phyloP scores from a whole-genome alignment of 2,329 filamentous ascomycete genomes.

The Cordyceps cicadae region DNA sequence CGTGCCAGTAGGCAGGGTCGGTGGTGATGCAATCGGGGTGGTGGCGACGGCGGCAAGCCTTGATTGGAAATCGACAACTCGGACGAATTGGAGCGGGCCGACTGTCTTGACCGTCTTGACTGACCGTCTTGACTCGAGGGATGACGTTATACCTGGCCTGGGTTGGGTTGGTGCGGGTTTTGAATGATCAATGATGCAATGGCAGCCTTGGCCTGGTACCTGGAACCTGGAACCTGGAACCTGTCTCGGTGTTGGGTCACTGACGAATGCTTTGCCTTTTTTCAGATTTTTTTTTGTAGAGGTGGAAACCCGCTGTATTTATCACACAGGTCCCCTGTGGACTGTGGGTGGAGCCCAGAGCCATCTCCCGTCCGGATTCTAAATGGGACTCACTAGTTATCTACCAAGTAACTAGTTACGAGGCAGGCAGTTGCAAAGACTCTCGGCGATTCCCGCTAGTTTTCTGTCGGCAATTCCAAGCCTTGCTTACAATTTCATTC shows the following conservation, averaged over 20 bases:
- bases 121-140: too few species aligned
- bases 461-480: background rate
- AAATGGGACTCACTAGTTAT: too few species aligned
- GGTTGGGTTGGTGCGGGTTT: background rate
- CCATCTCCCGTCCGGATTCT: background rate
- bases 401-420: too few species aligned
- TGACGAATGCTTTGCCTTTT: background rate
- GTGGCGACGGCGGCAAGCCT: background rate
- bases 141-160: background rate
- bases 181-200: conserved; percentile 7
- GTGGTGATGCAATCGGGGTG: conserved; percentile 3
- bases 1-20: background rate
- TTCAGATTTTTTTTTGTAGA: background rate
- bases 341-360: background rate
- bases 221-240: too few species aligned
- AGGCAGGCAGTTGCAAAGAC: too few species aligned
- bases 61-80: background rate
- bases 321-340: background rate
- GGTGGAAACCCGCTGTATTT: background rate
- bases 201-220: too few species aligned
- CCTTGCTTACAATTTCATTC: background rate
- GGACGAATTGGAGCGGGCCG: background rate
- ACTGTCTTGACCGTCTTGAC: background rate
- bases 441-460: background rate
- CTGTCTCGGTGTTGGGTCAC: too few species aligned